phyloP scores from a whole-genome alignment of 495 filamentous ascomycete species.

The Cetradonia linearis region DNA sequence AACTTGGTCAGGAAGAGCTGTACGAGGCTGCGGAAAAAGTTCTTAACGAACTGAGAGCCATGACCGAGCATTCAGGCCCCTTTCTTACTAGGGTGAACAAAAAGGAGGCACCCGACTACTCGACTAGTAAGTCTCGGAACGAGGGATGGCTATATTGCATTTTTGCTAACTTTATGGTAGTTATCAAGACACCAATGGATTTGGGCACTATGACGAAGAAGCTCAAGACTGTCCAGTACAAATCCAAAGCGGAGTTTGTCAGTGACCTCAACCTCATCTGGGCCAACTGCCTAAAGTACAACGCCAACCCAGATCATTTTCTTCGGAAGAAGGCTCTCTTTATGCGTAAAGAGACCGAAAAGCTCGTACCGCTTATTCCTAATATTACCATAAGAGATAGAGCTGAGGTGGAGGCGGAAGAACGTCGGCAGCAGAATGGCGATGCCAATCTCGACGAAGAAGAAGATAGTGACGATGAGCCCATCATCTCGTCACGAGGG shows the following conservation, averaged over 20 bases:
- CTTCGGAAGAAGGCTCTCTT: slow-evolving; percentile 87
- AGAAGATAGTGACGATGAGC: slow-evolving; percentile 92
- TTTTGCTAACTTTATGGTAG: slow-evolving; percentile 32
- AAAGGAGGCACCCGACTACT: slow-evolving; percentile 92
- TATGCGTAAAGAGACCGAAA: slow-evolving; percentile 95
- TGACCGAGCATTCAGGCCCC: slow-evolving; percentile 89
- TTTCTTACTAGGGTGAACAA: slow-evolving; percentile 92
- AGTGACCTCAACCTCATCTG: slow-evolving; percentile 89
- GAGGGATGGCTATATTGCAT: not conserved
- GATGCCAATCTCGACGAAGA: slow-evolving; percentile 67
- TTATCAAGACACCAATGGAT: slow-evolving; percentile 98
- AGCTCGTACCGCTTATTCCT: slow-evolving; percentile 87
- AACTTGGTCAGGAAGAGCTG: slow-evolving; percentile 91
- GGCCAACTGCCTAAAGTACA: slow-evolving; percentile 93
- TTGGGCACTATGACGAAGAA: slow-evolving; percentile 97
- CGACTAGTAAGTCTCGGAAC: slow-evolving; percentile 52
- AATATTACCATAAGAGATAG: slow-evolving; percentile 82
- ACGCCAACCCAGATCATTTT: slow-evolving; percentile 76
- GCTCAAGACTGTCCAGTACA: slow-evolving; percentile 75
- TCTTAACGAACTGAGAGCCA: slow-evolving; percentile 86
- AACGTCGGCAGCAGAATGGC: slow-evolving; percentile 65
- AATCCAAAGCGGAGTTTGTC: slow-evolving; percentile 91
- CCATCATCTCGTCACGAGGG: slow-evolving; percentile 93
- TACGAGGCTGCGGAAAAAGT: slow-evolving; percentile 97
- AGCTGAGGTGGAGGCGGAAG: slow-evolving; percentile 93